Evolutionary conservation across 495 filamentous ascomycete species (phyloP), one percentile per base, ranked within the genome.

Genomic region (Oleoguttula mirabilis): DNA sequence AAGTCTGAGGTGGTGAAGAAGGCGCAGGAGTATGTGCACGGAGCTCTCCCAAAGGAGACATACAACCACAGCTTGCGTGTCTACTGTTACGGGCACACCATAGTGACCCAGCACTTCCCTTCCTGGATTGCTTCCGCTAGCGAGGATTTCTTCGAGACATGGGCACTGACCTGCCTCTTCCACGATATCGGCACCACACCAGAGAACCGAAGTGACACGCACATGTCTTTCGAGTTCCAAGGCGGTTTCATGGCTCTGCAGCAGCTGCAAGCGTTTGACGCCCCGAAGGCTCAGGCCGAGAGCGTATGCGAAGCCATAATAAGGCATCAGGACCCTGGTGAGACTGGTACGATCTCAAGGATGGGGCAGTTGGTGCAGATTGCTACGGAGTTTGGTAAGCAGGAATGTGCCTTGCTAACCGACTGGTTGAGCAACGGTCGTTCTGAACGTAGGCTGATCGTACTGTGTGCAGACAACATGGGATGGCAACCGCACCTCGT

Each of bases 271-370:
- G 4, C 40, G 30, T 23, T 24, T 8, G 52, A 47, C 7, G 71
- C 76, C 0, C 64, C 76, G 0, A 57, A 59, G 17, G 66, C 67
- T 8, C 77, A 85, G 54, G 79, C 80, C 0, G 83, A 90, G 57
- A 76, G 73, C 22, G 79, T 90, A 5, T 68, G 69, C 1, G 84
- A 90, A 55, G 76, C 82, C n/a, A 77, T 90, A 39, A 83, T 90
- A 46, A 70, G 84, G 3, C 84, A 92, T 61, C 82, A 88, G 57
- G 83, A 92, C 58, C 59, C 85, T 1, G 79, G 76, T 0, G 64
- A 68, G 0, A 62, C 60, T 1, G 84, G 25, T 35, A 11, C 10
- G 5, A 11, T 11, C 32, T 10, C 7, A 10, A 71, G 71, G 1
- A 54, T 90, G 0, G 81, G 77, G 1, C 70, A 76, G 58, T 49